Conservation (phyloP, 345 rosid genomes). For the Arabidopsis suecica region DNA sequence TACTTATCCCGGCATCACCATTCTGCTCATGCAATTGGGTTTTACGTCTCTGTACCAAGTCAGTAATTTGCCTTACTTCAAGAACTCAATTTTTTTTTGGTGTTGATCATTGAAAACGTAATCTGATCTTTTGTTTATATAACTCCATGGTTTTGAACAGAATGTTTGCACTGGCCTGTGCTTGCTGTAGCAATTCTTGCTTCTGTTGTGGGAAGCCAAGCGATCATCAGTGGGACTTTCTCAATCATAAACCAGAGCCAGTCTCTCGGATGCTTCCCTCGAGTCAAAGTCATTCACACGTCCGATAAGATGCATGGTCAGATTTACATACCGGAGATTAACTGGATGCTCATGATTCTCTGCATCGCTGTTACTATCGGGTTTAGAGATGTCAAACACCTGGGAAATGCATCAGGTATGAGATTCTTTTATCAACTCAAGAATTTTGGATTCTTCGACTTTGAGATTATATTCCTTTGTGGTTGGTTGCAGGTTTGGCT, state of each 20-base stretch:
- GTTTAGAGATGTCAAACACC: slow-evolving; percentile 92
- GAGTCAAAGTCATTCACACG: slow-evolving; percentile 97
- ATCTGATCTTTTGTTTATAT: not conserved
- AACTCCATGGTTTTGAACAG: slow-evolving; percentile 52
- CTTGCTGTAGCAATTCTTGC: slow-evolving; percentile 90
- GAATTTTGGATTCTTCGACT: not conserved
- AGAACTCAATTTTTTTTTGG: not conserved
- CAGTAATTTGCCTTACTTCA: slow-evolving; percentile 29
- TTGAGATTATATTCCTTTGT: not conserved
- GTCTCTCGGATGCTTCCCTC: slow-evolving; percentile 96
- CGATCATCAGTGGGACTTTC: slow-evolving; percentile 98
- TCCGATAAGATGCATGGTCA: slow-evolving; percentile 98
- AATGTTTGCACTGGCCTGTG: slow-evolving; percentile 81
- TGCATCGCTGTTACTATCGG: slow-evolving; percentile 98
- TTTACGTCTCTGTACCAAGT: slow-evolving; percentile 96
- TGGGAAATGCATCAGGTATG: slow-evolving; percentile 97
- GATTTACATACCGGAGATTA: slow-evolving; percentile 96
- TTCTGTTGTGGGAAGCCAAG: slow-evolving; percentile 99
- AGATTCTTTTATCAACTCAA: not conserved
- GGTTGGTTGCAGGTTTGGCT: slow-evolving; percentile 73
- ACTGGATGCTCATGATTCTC: slow-evolving; percentile 98
- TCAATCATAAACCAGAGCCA: slow-evolving; percentile 99
- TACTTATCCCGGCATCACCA: slow-evolving; percentile 89
- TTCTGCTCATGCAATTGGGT: slow-evolving; percentile 65
- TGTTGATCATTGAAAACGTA: not conserved